Evolutionary conservation across 495 filamentous ascomycete species (phyloP).

Genomic region (Annulohypoxylon stygium): DNA sequence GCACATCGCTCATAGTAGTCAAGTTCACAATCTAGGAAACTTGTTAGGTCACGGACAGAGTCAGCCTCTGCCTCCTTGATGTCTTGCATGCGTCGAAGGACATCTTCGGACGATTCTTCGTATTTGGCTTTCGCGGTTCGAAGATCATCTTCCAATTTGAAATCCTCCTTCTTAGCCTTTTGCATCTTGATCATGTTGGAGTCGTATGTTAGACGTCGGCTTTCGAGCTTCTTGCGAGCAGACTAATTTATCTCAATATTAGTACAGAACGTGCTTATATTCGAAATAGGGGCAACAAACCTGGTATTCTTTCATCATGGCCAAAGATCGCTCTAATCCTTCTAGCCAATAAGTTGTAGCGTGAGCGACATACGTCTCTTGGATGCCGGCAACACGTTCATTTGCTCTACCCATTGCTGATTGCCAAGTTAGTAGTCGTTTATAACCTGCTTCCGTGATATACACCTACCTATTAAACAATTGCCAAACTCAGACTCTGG

Average conservation of each 20-base stretch:
- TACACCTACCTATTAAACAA: slow-evolving; percentile 78
- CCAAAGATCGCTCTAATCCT: slow-evolving; percentile 86
- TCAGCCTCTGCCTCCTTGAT: slow-evolving; percentile 93
- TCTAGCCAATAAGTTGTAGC: slow-evolving; percentile 93
- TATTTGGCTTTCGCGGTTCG: slow-evolving; percentile 94
- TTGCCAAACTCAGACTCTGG: slow-evolving; percentile 92
- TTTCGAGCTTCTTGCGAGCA: slow-evolving; percentile 95
- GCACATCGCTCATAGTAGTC: slow-evolving; percentile 91
- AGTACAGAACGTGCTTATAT: slow-evolving; percentile 11
- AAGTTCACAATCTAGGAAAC: slow-evolving; percentile 90
- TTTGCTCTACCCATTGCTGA: slow-evolving; percentile 84
- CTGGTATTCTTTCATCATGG: slow-evolving; percentile 99
- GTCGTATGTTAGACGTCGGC: slow-evolving; percentile 90
- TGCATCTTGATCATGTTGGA: slow-evolving; percentile 91
- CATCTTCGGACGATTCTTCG: slow-evolving; percentile 95
- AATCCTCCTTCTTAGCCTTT: slow-evolving; percentile 93
- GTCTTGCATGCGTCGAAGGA: slow-evolving; percentile 93
- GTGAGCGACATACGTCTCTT: slow-evolving; percentile 85
- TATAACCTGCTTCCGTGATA: background rate
- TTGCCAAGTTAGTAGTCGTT: slow-evolving; percentile 9
- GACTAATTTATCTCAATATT: slow-evolving; percentile 59
- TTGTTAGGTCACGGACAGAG: slow-evolving; percentile 80
- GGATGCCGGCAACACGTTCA: slow-evolving; percentile 86
- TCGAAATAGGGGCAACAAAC: slow-evolving; percentile 49
- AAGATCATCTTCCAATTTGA: slow-evolving; percentile 92